Evolutionary conservation across 306 rosid species (phyloP).

Genomic region (Lathyrus oleraceus): DNA sequence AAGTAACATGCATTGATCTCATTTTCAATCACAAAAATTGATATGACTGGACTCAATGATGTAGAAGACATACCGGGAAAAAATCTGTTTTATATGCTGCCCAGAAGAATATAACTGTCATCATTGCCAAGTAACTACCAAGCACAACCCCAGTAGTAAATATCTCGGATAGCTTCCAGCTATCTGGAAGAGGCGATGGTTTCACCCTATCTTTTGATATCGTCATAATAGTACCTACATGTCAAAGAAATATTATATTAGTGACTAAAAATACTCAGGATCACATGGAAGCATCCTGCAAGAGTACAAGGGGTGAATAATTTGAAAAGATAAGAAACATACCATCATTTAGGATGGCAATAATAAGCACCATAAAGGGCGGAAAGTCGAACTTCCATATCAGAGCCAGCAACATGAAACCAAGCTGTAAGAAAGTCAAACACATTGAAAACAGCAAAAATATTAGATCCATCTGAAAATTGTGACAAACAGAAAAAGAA

Average conservation of each 20-base stretch:
- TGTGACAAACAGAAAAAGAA: neutral
- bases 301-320: slow-evolving; percentile 5
- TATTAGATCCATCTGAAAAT: slow-evolving; percentile 19
- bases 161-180: slow-evolving; percentile 96
- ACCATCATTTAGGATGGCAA: slow-evolving; percentile 98
- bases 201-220: slow-evolving; percentile 94
- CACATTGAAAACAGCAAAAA: slow-evolving; percentile 30
- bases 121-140: slow-evolving; percentile 96
- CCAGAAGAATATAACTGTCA: slow-evolving; percentile 99
- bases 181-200: slow-evolving; percentile 98
- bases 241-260: slow-evolving; percentile 22
- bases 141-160: slow-evolving; percentile 90
- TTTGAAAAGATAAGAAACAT: slow-evolving; percentile 28
- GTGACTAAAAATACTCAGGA: slow-evolving; percentile 5
- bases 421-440: slow-evolving; percentile 69
- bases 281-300: slow-evolving; percentile 4
- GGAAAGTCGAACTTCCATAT: slow-evolving; percentile 97
- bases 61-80: slow-evolving; percentile 67
- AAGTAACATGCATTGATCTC: slow-evolving; percentile 18
- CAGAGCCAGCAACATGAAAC: slow-evolving; percentile 97
- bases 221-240: slow-evolving; percentile 93
- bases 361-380: slow-evolving; percentile 97
- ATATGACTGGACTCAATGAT: neutral
- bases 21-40: neutral
- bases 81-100: slow-evolving; percentile 89